These are phyloP conservation scores for Emmonsiellopsis sp. DNA, from an alignment of 2,329 filamentous ascomycete species.

Conservation along the genomic window DNA sequence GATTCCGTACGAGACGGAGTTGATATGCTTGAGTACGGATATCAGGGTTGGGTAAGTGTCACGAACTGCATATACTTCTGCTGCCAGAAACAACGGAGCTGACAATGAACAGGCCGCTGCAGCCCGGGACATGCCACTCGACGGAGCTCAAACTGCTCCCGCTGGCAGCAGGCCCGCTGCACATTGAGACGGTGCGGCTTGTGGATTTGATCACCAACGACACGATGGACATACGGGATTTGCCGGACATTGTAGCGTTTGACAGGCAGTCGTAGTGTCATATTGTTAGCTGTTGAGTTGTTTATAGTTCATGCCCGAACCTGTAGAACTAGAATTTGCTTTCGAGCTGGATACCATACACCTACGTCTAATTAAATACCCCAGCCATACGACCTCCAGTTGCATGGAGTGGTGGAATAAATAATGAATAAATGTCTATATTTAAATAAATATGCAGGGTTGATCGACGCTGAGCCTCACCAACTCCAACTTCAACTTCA, in stretches of 20 bases:
- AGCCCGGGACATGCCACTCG: slow-evolving; percentile 47
- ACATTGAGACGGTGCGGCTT: slow-evolving; percentile 44
- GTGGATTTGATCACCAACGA: slow-evolving; percentile 48
- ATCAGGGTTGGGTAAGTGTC: slow-evolving; percentile 46
- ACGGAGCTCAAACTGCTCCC: slow-evolving; percentile 47
- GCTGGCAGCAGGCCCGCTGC: slow-evolving; percentile 40
- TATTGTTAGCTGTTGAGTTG: too few relatives aligned
- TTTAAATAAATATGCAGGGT: too few relatives aligned
- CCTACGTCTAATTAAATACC: too few relatives aligned
- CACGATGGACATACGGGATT: slow-evolving; percentile 45
- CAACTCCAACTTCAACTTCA: not conserved
- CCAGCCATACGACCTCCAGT: too few relatives aligned
- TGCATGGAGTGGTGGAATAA: not conserved
- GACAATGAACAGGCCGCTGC: slow-evolving; percentile 35
- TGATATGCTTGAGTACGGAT: slow-evolving; percentile 50
- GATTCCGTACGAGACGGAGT: slow-evolving; percentile 39
- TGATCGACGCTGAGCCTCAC: not conserved
- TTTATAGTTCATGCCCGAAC: too few relatives aligned
- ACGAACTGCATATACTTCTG: not conserved
- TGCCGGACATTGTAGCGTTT: slow-evolving; percentile 45
- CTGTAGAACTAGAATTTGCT: too few relatives aligned
- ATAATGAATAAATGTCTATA: not conserved
- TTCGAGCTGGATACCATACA: too few relatives aligned
- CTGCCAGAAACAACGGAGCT: not conserved
- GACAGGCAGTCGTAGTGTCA: slow-evolving; percentile 10